Percentiles rank a stretch among this genome's conserved stretches.
Conservation (phyloP, 2,329 filamentous ascomycete genomes). For the Cladosporium sp. region DNA sequence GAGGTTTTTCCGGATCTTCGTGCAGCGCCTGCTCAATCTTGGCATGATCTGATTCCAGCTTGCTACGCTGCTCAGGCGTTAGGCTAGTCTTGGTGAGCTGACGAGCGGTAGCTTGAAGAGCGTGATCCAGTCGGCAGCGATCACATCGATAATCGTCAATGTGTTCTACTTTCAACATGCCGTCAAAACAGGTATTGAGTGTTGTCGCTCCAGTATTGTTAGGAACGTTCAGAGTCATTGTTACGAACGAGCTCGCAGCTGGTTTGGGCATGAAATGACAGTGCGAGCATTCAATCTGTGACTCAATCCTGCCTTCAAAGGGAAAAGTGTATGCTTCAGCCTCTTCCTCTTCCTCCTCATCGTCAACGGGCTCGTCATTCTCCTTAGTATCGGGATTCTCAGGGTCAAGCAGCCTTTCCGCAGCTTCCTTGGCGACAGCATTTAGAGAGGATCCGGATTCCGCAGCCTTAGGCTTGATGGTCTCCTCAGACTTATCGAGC, state of each 20-base stretch:
- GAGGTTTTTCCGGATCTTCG: conserved; percentile 74
- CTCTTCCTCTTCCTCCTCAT: conserved; percentile 29
- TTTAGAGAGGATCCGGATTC: conserved; percentile 7
- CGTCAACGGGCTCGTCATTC: conserved; percentile 16
- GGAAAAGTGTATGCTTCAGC: conserved; percentile 71
- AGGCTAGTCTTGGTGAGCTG: conserved; percentile 53
- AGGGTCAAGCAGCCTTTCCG: conserved; percentile 1
- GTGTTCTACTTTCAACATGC: conserved; percentile 88
- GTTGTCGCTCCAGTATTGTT: conserved; percentile 68
- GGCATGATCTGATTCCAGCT: conserved; percentile 55
- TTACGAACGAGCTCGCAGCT: conserved; percentile 80
- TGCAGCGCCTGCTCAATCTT: conserved; percentile 67
- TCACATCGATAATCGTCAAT: conserved; percentile 98
- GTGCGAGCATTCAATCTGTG: conserved; percentile 88
- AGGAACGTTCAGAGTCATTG: conserved; percentile 85
- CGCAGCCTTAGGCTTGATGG: conserved; percentile 13
- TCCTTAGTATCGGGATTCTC: not conserved
- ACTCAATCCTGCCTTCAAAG: conserved; percentile 85
- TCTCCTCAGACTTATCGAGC: conserved; percentile 10
- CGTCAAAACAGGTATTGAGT: conserved; percentile 84
- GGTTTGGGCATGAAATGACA: conserved; percentile 88
- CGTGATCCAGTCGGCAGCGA: conserved; percentile 81
- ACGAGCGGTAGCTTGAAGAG: conserved; percentile 58
- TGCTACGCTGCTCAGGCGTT: conserved; percentile 42
- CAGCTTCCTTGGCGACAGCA: not conserved